Conservation (phyloP, 2,329 filamentous ascomycete species). For the Neobulgaria alba region DNA sequence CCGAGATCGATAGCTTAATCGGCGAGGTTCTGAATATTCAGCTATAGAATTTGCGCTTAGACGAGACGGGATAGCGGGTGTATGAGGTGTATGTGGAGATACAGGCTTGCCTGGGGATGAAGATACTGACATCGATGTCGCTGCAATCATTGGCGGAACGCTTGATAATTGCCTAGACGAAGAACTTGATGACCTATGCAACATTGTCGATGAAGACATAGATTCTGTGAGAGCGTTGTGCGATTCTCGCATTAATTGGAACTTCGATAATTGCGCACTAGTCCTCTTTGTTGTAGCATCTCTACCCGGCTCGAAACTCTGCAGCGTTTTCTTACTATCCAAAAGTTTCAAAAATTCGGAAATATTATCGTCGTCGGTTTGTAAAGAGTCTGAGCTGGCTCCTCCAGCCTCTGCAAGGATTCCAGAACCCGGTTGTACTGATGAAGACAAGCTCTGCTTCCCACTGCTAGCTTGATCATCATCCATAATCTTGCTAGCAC, state of each 20-base stretch:
- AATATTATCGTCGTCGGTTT: constrained; percentile 83
- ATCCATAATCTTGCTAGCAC: constrained; percentile 47
- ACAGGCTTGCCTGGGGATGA: constrained; percentile 86
- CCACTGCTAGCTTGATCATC: constrained; percentile 74
- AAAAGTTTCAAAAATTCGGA: constrained; percentile 86
- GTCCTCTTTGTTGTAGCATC: constrained; percentile 68
- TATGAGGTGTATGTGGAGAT: constrained; percentile 85
- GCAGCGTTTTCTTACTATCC: constrained; percentile 79
- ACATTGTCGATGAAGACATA: constrained; percentile 79
- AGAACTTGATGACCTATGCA: constrained; percentile 75
- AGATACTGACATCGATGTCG: constrained; percentile 72
- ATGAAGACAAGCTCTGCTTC: constrained; percentile 64
- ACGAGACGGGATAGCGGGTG: constrained; percentile 87
- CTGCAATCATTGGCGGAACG: constrained; percentile 56
- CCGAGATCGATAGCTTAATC: constrained; percentile 16
- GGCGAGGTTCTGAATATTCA: constrained; percentile 44
- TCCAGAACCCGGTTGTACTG: constrained; percentile 67
- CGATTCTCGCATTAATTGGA: constrained; percentile 81
- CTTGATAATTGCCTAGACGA: constrained; percentile 52
- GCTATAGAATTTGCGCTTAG: constrained; percentile 83
- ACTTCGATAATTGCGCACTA: constrained; percentile 72
- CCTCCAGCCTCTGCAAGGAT: constrained; percentile 63
- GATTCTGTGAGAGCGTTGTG: constrained; percentile 86
- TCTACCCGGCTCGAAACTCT: constrained; percentile 62
- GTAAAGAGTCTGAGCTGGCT: constrained; percentile 57